A percentile compares a stretch with the other conserved stretches of the same genome.
Evolutionary conservation across 768 basidiomycete genomes (phyloP).

Genomic region (Termitomyces sp.): DNA sequence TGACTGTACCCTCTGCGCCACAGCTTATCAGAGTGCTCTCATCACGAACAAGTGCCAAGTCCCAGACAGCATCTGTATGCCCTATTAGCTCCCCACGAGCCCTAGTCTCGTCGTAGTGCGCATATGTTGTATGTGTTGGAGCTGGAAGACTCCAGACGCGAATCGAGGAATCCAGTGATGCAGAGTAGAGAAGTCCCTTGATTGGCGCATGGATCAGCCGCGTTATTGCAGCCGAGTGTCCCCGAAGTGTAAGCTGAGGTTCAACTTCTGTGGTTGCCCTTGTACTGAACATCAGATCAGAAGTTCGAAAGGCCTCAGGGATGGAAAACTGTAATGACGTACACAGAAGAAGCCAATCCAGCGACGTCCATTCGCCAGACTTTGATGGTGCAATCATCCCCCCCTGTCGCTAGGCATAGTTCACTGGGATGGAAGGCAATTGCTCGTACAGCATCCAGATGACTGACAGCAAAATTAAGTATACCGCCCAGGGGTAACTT

Average conservation of each 20-base stretch:
- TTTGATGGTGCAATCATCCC: conserved; percentile 95
- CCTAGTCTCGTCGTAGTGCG: conserved; percentile 80
- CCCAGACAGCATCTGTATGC: conserved; percentile 97
- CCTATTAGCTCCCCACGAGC: conserved; percentile 81
- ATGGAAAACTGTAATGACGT: conserved; percentile 31
- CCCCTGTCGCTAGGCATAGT: conserved; percentile 84
- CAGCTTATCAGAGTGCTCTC: conserved; percentile 85
- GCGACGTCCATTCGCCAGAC: conserved; percentile 89
- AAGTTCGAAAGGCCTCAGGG: conserved; percentile 15
- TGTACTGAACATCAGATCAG: conserved; percentile 36
- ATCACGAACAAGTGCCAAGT: conserved; percentile 80
- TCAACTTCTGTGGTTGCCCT: conserved; percentile 84
- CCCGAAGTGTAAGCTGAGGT: conserved; percentile 89
- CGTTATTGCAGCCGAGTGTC: conserved; percentile 90
- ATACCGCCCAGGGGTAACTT: conserved; percentile 11
- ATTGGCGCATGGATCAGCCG: conserved; percentile 77
- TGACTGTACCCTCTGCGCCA: conserved; percentile 88
- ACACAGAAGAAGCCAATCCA: conserved; percentile 74
- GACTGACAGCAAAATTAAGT: conserved; percentile 45
- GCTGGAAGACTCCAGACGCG: conserved; percentile 85
- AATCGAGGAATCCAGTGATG: conserved; percentile 91
- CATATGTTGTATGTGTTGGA: conserved; percentile 81
- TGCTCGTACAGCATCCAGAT: conserved; percentile 89
- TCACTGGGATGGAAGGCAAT: conserved; percentile 88
- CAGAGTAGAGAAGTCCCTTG: conserved; percentile 80